Percentiles rank a stretch among this genome's conserved stretches.
phyloP scores from a whole-genome alignment of 371 early-diverging fungal species.

The Rhizopus microsporus region DNA sequence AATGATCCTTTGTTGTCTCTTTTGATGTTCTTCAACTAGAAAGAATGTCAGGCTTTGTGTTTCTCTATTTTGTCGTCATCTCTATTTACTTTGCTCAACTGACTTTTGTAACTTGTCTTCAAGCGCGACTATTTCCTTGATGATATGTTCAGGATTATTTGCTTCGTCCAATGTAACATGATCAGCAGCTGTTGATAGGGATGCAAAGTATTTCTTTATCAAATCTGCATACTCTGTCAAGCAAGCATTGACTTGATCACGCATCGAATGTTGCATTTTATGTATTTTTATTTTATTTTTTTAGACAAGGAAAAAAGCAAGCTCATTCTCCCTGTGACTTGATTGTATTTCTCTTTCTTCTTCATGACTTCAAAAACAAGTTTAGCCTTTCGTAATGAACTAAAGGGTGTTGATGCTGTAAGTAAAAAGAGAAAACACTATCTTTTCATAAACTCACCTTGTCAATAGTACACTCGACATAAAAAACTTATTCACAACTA shows the following conservation, averaged over 20 bases:
- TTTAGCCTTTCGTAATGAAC: constrained; percentile 35
- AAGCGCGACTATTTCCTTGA: constrained; percentile 32
- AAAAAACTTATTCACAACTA: constrained; percentile 59
- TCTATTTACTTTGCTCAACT: constrained; percentile 37
- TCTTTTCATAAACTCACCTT: neutral
- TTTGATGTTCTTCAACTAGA: constrained; percentile 50
- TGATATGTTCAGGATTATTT: constrained; percentile 29
- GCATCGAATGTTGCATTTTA: constrained; percentile 29
- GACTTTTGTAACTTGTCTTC: constrained; percentile 44
- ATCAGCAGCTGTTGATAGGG: constrained; percentile 35
- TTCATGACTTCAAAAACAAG: constrained; percentile 27
- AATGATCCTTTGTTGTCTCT: constrained; percentile 44
- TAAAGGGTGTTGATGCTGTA: constrained; percentile 43
- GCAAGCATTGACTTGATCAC: constrained; percentile 44
- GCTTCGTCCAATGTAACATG: constrained; percentile 19
- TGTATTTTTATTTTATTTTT: too few relatives aligned
- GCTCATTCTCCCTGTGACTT: neutral
- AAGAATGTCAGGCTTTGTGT: neutral
- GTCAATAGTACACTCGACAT: constrained; percentile 52
- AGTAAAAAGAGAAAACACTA: neutral
- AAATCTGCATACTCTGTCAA: constrained; percentile 41
- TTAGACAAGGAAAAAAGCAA: neutral
- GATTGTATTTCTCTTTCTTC: neutral
- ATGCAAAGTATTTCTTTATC: constrained; percentile 36
- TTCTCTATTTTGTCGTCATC: neutral